These are phyloP conservation scores for Mycena galopus DNA, from an alignment of 768 basidiomycete species.

Conservation along the genomic window DNA sequence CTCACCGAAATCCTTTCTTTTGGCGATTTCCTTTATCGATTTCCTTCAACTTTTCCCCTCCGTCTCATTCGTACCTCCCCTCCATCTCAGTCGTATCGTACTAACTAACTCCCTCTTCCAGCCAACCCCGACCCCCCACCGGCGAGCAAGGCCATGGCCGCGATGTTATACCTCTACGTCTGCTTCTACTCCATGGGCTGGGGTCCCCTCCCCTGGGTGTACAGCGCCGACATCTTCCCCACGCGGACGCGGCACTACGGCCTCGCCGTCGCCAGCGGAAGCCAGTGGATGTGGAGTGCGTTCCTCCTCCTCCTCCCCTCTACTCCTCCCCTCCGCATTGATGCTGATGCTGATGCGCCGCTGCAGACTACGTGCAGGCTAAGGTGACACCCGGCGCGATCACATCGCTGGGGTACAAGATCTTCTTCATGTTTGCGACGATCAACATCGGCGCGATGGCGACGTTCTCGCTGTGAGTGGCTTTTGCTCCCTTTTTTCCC, in stretches of 20 bases:
- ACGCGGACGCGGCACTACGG: conserved; percentile 90
- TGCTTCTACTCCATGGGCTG: conserved; percentile 92
- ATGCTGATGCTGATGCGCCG: not conserved
- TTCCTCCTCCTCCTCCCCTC: conserved; percentile 21
- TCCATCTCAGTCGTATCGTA: too few species aligned
- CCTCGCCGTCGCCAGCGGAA: conserved; percentile 77
- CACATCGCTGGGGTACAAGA: conserved; percentile 74
- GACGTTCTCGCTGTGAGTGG: conserved; percentile 73
- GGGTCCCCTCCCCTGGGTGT: conserved; percentile 74
- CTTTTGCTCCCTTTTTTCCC: not conserved
- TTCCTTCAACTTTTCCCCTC: too few species aligned
- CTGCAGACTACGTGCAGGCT: conserved; percentile 75
- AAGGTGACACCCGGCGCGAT: conserved; percentile 77
- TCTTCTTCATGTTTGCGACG: conserved; percentile 83
- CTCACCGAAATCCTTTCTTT: not conserved
- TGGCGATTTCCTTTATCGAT: too few species aligned
- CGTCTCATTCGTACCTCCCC: too few species aligned
- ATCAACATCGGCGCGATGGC: conserved; percentile 82
- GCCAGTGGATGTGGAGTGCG: conserved; percentile 89
- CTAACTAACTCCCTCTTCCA: not conserved
- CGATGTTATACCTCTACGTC: conserved; percentile 88
- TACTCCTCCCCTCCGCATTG: not conserved
- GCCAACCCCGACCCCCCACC: conserved; percentile 57
- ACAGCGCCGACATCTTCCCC: conserved; percentile 88
- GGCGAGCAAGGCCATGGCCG: conserved; percentile 85